A percentile compares a stretch with the other conserved stretches of the same genome.
These are phyloP conservation scores for Sugiyamaella xylanicola DNA, from an alignment of 1,139 yeast genomes.

Conservation along the genomic window DNA sequence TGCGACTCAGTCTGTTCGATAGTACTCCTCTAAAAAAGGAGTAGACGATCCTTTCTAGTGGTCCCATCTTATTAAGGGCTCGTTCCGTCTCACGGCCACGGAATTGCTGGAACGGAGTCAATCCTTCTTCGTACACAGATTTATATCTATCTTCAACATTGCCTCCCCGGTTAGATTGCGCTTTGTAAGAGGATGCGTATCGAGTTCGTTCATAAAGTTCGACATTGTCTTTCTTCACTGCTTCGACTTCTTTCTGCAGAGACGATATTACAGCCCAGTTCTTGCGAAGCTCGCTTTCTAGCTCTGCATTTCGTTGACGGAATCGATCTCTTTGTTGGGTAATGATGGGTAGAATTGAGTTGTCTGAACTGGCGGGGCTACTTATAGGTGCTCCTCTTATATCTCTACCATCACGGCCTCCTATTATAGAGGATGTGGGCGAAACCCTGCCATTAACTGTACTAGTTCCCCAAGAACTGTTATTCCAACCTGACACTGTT, in stretches of 20 bases:
- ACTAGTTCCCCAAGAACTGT: conserved; percentile 20
- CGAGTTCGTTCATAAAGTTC: conserved; percentile 81
- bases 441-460: conserved; percentile 21
- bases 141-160: conserved; percentile 57
- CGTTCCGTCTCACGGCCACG: conserved; percentile 77
- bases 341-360: conserved; percentile 76
- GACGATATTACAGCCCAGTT: conserved; percentile 58
- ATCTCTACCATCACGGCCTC: conserved; percentile 22
- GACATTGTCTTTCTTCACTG: conserved; percentile 70
- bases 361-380: conserved; percentile 32
- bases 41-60: conserved; percentile 76
- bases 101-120: conserved; percentile 84
- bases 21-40: conserved; percentile 72
- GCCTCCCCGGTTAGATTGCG: conserved; percentile 16
- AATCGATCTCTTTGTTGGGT: conserved; percentile 95
- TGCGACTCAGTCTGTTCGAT: conserved; percentile 71
- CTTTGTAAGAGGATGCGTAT: conserved; percentile 54
- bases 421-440: conserved; percentile 30
- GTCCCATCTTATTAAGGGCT: conserved; percentile 69
- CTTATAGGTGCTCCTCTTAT: conserved; percentile 15
- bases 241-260: conserved; percentile 63
- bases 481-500: conserved; percentile 43
- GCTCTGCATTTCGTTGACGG: conserved; percentile 73
- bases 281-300: conserved; percentile 77
- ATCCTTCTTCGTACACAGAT: conserved; percentile 69